Evolutionary conservation across 495 filamentous ascomycete species (phyloP).

Genomic region (Penicillium ucsense): DNA sequence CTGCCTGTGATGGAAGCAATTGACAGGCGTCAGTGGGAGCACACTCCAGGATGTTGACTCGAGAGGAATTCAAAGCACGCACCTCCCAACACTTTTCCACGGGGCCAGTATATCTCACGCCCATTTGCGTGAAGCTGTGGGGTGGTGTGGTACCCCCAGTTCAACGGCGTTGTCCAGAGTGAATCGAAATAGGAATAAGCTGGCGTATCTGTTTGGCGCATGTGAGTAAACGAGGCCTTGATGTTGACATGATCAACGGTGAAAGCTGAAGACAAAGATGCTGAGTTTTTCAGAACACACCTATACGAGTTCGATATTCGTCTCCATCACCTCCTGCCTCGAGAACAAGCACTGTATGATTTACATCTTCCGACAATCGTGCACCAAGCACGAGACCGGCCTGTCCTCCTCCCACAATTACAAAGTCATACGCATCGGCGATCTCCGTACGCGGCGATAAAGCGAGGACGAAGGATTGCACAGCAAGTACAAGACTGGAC

Average conservation of each 20-base stretch:
- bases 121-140: conserved; percentile 23
- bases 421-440: conserved; percentile 33
- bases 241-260: too few relatives aligned
- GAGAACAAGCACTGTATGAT: conserved; percentile 32
- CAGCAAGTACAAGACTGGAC: not conserved
- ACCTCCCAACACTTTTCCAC: conserved; percentile 33
- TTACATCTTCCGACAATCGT: conserved; percentile 16
- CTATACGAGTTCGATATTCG: conserved; percentile 24
- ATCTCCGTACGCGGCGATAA: conserved; percentile 21
- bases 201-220: conserved; percentile 14
- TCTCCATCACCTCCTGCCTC: conserved; percentile 32
- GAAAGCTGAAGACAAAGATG: not conserved
- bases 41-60: too few relatives aligned
- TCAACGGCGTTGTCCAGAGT: conserved; percentile 25
- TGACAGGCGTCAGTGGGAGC: not conserved
- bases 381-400: conserved; percentile 23
- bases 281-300: conserved; percentile 4
- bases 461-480: conserved; percentile 6
- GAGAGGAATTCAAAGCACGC: not conserved
- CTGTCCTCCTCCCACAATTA: conserved; percentile 37
- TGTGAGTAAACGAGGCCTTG: too few relatives aligned
- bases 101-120: conserved; percentile 23
- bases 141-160: conserved; percentile 28
- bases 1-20: conserved; percentile 11
- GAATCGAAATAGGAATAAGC: conserved; percentile 27